Base-by-base conservation (phyloP, 352 stramenopile species). In the Chrysophaeum taylorii region DNA sequence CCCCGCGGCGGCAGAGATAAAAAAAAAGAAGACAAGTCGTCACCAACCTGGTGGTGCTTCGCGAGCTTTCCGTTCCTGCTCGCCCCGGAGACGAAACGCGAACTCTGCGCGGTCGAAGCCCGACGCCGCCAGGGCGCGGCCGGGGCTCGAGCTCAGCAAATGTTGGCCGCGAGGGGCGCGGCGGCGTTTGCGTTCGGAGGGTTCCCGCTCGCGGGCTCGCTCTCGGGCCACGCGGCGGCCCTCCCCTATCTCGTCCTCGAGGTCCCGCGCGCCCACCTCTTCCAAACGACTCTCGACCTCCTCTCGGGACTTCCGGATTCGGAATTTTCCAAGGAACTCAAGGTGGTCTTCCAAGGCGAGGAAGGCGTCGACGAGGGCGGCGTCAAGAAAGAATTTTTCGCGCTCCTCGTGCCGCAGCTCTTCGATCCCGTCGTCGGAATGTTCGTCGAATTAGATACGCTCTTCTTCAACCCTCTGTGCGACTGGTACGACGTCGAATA, bases 341-440 rank as follows among this genome's bases (percentile, higher is more conserved):
- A 78, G 72, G 76, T 89, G 39, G 75, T 81, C 15, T 92, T 92
- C 69, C 78, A 85, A 48, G 84, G 84, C 31, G 88, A 94, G 78
- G 83, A 90, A 57, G 88, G 86, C 66, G 69, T 94, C 27, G 88
- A 94, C 81, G 87, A 86, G 12, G 88, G 88, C 50, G 88, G 88
- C n/a, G 85, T 94, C 0, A 81, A 81, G 0, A 91, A 91, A 70
- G 88, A 94, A 76, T 93, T 92, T 74, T 94, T 93, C 68, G 85
- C 92, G 73, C 74, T 94, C 15, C 70, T 93, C 15, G 69, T 70
- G 73, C 74, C 67, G 69, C 81, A 93, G 69, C 73, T 94, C 15
- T 93, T 94, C 75, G 80, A 90, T 68, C 71, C 84, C n/a, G 77
- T 84, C 48, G 91, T 82, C 70, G 84, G 83, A 27, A 86, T 94